Percentiles rank a stretch among this genome's conserved stretches.
These are phyloP conservation scores for Lentinula boryana DNA, from an alignment of 768 basidiomycete species.

Conservation along the genomic window DNA sequence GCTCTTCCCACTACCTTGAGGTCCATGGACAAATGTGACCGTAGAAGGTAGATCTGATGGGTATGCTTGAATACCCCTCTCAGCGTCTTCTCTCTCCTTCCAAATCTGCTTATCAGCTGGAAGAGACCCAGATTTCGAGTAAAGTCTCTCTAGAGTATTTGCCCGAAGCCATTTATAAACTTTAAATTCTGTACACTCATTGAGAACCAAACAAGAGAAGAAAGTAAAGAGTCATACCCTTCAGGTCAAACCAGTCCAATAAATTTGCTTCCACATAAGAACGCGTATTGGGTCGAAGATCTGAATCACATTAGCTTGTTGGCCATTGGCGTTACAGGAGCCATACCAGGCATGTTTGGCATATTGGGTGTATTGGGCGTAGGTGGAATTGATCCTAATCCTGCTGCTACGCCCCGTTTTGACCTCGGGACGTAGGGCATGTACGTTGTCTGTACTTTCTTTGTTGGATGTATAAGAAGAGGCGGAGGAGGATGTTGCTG, in stretches of 20 bases:
- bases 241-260: slow-evolving; percentile 78
- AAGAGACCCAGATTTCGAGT: background rate
- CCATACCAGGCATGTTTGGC: too few species aligned
- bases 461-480: slow-evolving; percentile 13
- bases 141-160: slow-evolving; percentile 51
- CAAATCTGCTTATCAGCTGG: slow-evolving; percentile 46
- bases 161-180: slow-evolving; percentile 70
- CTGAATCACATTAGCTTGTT: slow-evolving; percentile 29
- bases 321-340: too few species aligned
- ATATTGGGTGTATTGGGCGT: slow-evolving; percentile 12
- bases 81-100: slow-evolving; percentile 83
- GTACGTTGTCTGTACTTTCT: slow-evolving; percentile 60
- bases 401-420: slow-evolving; percentile 26
- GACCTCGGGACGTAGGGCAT: slow-evolving; percentile 78
- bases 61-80: slow-evolving; percentile 60
- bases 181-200: slow-evolving; percentile 46
- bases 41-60: slow-evolving; percentile 78
- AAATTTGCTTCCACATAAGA: slow-evolving; percentile 79
- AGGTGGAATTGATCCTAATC: slow-evolving; percentile 24
- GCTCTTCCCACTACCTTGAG: slow-evolving; percentile 78
- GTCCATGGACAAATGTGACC: slow-evolving; percentile 74
- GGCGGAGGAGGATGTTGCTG: slow-evolving; percentile 24
- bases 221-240: slow-evolving; percentile 34
- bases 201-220: background rate
- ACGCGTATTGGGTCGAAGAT: slow-evolving; percentile 91